Evolutionary conservation across 2,329 filamentous ascomycete genomes (phyloP).

Genomic region (Pseudogymnoascus sp.): DNA sequence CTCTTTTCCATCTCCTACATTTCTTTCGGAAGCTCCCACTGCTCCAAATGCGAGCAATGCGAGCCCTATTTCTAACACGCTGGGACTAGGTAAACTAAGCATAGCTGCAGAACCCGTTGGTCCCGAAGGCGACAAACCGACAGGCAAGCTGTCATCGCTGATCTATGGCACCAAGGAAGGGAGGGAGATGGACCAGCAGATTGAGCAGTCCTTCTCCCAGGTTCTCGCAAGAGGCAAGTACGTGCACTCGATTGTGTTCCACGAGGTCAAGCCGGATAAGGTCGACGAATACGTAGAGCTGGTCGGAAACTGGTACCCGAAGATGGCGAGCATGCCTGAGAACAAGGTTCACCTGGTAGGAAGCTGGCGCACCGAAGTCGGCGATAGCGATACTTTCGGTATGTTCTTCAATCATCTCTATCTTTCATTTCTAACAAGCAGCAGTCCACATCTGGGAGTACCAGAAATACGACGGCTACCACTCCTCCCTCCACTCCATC

Average conservation of each 20-base stretch:
- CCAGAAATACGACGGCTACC: constrained; percentile 92
- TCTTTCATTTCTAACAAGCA: constrained; percentile 25
- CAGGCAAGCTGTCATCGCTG: constrained; percentile 69
- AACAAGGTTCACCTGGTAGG: constrained; percentile 95
- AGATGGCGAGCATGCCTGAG: constrained; percentile 72
- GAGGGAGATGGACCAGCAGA: constrained; percentile 86
- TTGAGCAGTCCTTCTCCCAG: constrained; percentile 92
- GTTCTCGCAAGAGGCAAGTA: constrained; percentile 95
- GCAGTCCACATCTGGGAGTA: constrained; percentile 99
- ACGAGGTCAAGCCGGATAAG: constrained; percentile 90
- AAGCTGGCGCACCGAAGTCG: constrained; percentile 96
- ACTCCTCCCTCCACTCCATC: constrained; percentile 81
- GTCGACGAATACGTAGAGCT: constrained; percentile 90
- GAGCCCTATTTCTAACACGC: constrained; percentile 29
- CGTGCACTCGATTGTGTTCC: constrained; percentile 94
- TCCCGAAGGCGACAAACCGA: constrained; percentile 56
- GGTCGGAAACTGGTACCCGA: constrained; percentile 86
- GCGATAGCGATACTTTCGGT: constrained; percentile 96
- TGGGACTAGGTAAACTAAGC: constrained; percentile 54
- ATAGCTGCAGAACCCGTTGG: constrained; percentile 49
- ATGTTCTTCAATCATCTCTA: constrained; percentile 30
- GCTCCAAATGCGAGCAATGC: constrained; percentile 38
- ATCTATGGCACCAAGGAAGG: constrained; percentile 98
- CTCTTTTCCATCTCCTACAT: constrained; percentile 32
- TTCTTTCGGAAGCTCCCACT: constrained; percentile 30